Evolutionary conservation across 371 early-diverging fungal species (phyloP), one percentile per base, ranked within the genome.

Genomic region (Rhizopus stolonifer): DNA sequence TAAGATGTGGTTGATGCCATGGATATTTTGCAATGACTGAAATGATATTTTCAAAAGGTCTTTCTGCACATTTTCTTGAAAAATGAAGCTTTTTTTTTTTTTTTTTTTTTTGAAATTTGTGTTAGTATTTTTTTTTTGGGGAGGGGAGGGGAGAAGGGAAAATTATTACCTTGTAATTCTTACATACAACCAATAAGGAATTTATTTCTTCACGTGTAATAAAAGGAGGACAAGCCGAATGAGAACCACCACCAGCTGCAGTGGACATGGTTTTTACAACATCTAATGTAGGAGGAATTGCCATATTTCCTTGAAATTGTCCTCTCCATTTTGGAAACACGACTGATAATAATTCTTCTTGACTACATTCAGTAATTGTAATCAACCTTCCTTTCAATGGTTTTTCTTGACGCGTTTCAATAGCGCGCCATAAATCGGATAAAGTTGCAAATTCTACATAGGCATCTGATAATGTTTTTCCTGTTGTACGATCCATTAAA

Each of bases 1-100:
- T 77, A 3, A 81, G 69, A 29, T 84, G 65, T 0, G 77, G 67
- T 56, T 82, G 80, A 53, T 88, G 84, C 89, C 90, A 91, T 2
- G 90, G 88, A 33, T 89, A 82, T 56, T 91, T 88, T 26, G 80
- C 60, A 25, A 88, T 56, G 0, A 88, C 83, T 9, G 84, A 81
- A 36, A 91, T 82, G 22, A 91, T 84, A 55, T 87, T 89, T 51
- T 91, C 90, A 68, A 88, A 89, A 1, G 91, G 90, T 7, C 91
- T 72, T 54, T 87, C 84, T 6, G 86, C 85, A 47, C 88, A 88
- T 62, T 86, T 88, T 46, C 88, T 77, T n/a, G 86, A 85, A 53
- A 84, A 87, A 61, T 89, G 88, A 14, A 85, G 64, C 84, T n/a
- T n/a, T n/a, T n/a, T n/a, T n/a, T n/a, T n/a, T n/a, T n/a, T n/a